phyloP scores from a whole-genome alignment of 257 asterid species.

The Sherardia arvensis region DNA sequence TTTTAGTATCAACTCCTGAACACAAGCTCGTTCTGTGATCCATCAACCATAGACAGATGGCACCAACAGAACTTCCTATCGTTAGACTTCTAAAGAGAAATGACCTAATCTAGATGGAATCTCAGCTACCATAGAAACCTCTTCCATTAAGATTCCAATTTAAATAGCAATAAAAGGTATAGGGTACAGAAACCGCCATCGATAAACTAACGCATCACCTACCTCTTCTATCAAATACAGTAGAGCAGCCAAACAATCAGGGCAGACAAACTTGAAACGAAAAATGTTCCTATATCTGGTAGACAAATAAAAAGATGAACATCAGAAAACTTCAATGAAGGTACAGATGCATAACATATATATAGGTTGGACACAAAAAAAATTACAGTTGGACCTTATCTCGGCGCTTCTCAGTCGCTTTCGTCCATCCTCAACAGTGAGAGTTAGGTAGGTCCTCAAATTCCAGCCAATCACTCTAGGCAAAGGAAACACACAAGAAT shows the following conservation, averaged over 20 bases:
- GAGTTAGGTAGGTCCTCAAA: slow-evolving; percentile 22
- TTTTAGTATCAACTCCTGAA: slow-evolving; percentile 26
- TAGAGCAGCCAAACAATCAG: slow-evolving; percentile 8
- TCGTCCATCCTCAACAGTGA: slow-evolving; percentile 4
- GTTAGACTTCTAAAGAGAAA: slow-evolving; percentile 26
- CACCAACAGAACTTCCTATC: slow-evolving; percentile 33
- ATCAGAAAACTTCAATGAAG: slow-evolving; percentile 32
- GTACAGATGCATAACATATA: slow-evolving; percentile 17
- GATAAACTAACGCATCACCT: slow-evolving; percentile 34
- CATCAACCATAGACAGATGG: slow-evolving; percentile 30
- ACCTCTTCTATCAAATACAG: slow-evolving; percentile 22
- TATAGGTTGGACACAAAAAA: slow-evolving; percentile 21
- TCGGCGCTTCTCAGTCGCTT: slow-evolving; percentile 15
- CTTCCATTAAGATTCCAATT: slow-evolving; percentile 49
- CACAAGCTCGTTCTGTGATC: slow-evolving; percentile 26
- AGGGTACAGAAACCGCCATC: slow-evolving; percentile 44
- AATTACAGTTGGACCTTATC: slow-evolving; percentile 16
- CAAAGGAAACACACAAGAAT: slow-evolving; percentile 9
- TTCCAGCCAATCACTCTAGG: slow-evolving; percentile 29
- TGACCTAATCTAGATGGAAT: slow-evolving; percentile 59
- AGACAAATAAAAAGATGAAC: slow-evolving; percentile 21
- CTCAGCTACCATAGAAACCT: slow-evolving; percentile 34
- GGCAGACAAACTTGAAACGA: slow-evolving; percentile 13
- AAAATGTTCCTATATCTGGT: slow-evolving; percentile 38
- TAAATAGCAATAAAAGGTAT: slow-evolving; percentile 25